Evolutionary conservation across 2,329 filamentous ascomycete species (phyloP).

Genomic region (Aulographum hederae): DNA sequence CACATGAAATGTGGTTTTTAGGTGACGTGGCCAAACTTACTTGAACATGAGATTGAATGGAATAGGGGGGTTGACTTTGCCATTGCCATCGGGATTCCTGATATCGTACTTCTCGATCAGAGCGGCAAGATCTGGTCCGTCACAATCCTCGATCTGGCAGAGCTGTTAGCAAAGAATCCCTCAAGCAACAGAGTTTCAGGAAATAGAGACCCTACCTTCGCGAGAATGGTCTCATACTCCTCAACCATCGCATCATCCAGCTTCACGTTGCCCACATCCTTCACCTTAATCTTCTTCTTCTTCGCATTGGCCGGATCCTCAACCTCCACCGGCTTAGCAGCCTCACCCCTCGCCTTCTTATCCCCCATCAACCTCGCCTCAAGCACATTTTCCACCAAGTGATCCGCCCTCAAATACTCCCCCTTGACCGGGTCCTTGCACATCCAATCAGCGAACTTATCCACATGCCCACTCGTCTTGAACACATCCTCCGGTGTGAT

Average conservation of each 20-base stretch:
- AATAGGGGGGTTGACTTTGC: constrained; percentile 61
- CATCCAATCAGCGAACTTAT: constrained; percentile 96
- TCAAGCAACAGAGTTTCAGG: constrained; percentile 2
- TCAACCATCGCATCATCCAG: constrained; percentile 70
- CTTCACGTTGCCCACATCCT: constrained; percentile 61
- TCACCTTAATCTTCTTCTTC: constrained; percentile 67
- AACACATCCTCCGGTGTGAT: constrained; percentile 85
- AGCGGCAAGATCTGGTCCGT: constrained; percentile 66
- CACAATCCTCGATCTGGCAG: constrained; percentile 69
- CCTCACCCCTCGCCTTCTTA: constrained; percentile 78
- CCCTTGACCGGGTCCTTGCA: constrained; percentile 96
- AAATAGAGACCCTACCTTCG: constrained; percentile 33
- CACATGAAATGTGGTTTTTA: too few relatives aligned
- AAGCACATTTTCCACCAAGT: constrained; percentile 87
- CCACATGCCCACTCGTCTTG: constrained; percentile 85
- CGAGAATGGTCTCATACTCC: constrained; percentile 83
- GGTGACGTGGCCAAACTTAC: too few relatives aligned
- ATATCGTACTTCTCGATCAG: constrained; percentile 87
- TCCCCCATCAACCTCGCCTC: constrained; percentile 75
- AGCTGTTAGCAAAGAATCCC: constrained; percentile 1
- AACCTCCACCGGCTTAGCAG: constrained; percentile 45
- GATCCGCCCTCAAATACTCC: constrained; percentile 89
- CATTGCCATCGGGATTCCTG: constrained; percentile 66
- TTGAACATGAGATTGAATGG: constrained; percentile 99
- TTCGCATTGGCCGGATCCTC: constrained; percentile 54